Evolutionary conservation across 2,329 filamentous ascomycete genomes (phyloP), one percentile per base, ranked within the genome.

Genomic region (Cytospora paraplurivora): DNA sequence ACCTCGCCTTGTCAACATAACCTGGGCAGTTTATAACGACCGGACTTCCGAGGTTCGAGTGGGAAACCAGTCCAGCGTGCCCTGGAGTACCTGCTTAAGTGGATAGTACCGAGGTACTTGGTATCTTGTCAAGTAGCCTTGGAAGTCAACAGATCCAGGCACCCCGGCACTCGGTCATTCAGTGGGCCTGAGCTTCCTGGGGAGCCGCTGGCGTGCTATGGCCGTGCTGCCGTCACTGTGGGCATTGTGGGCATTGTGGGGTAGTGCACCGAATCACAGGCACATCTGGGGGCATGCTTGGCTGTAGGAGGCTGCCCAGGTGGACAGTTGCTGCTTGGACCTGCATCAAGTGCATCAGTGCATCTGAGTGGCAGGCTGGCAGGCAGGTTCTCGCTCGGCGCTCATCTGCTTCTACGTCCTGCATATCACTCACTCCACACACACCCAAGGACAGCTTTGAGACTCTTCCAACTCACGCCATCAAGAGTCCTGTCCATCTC

Each of bases 401-500:
- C 44, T 47, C n/a, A 19, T 34, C 33, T 17, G 12, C 17, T 38
- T 27, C 50, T 60, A 15, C 35, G 12, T 32, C n/a, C 19, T 44
- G 19, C n/a, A 47, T 21, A 21, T n/a, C 44, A 51, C 13, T 49
- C 56, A 47, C 52, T 27, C 13, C 4, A 49, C 32, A 33, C 62
- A 49, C 33, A 50, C 47, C 56, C 17, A 34, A 52, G 49, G 41
- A 55, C 52, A 52, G 17, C 32, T 27, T 27, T 32, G 51, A 49
- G 60, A 53, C 59, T 50, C 38, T 21, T 53, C 50, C 12, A 44
- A 49, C 27, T 38, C 33, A 49, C 21, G 17, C 59, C 32, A 41
- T 7, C 35, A 37, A 51, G 62, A 54, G 62, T 52, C 54, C 53
- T 37, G 57, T 64, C 56, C 51, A 33, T 54, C 56, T 50, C 71